These are phyloP conservation scores for Cladophialophora psammophila DNA, from an alignment of 2,329 filamentous ascomycete species.

Conservation along the genomic window DNA sequence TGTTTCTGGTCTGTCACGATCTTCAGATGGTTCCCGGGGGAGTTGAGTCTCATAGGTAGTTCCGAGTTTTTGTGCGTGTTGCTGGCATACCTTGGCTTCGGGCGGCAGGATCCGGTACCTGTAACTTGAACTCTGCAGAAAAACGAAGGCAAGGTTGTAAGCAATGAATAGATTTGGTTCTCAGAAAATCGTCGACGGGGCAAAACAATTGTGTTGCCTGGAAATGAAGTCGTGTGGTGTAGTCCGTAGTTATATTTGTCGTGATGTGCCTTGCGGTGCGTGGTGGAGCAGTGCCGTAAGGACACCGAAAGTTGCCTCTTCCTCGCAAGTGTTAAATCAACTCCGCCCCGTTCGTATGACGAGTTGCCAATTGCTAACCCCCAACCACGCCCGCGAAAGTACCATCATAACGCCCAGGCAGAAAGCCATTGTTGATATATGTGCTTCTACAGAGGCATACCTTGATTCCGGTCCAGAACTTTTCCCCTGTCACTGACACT, in stretches of 20 bases:
- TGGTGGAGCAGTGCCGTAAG: constrained; percentile 5
- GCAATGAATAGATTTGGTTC: constrained; percentile 38
- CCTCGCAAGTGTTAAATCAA: constrained; percentile 1
- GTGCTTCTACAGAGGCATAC: constrained; percentile 10
- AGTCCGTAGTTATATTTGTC: background rate
- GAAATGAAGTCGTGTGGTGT: background rate
- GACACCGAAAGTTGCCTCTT: constrained; percentile 2
- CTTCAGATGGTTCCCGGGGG: constrained; percentile 31
- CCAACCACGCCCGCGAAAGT: constrained; percentile 28
- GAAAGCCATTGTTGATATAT: constrained; percentile 11
- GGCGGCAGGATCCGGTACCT: constrained; percentile 37
- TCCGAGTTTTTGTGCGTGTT: constrained; percentile 33
- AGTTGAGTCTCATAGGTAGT: constrained; percentile 34
- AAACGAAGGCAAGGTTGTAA: constrained; percentile 35
- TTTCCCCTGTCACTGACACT: background rate
- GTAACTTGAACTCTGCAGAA: constrained; percentile 28
- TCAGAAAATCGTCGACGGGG: background rate
- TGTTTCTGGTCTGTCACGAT: constrained; percentile 34
- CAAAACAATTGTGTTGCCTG: constrained; percentile 25
- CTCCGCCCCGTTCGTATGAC: constrained; percentile 34
- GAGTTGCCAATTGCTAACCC: constrained; percentile 24
- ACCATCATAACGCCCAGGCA: constrained; percentile 7
- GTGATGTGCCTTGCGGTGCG: background rate
- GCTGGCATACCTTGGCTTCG: constrained; percentile 40
- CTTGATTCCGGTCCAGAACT: background rate